Evolutionary conservation across 1,139 yeast genomes (phyloP).

Genomic region (Schwanniomyces etchellsii): DNA sequence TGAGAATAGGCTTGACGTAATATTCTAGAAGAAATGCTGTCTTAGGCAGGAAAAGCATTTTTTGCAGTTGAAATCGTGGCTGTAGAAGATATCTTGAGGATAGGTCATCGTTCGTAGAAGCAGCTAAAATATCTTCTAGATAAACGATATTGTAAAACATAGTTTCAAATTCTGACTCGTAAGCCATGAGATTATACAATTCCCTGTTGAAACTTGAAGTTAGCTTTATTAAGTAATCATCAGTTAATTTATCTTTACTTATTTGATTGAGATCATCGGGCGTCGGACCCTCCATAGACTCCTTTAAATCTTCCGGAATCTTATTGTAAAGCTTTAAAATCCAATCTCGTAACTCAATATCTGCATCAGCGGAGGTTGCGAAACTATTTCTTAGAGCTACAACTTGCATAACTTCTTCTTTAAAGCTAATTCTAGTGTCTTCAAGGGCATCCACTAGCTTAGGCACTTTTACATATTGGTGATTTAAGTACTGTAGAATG

Average conservation of each 20-base stretch:
- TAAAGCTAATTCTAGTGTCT: slow-evolving; percentile 58
- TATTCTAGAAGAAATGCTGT: slow-evolving; percentile 28
- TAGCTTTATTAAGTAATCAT: slow-evolving; percentile 27
- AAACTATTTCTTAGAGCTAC: slow-evolving; percentile 35
- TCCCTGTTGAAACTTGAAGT: slow-evolving; percentile 34
- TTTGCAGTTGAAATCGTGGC: slow-evolving; percentile 20
- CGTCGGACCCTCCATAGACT: slow-evolving; percentile 30
- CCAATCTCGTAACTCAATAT: slow-evolving; percentile 37
- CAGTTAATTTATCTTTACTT: slow-evolving; percentile 33
- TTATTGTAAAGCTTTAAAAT: slow-evolving; percentile 25
- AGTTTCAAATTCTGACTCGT: slow-evolving; percentile 36
- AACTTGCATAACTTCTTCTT: slow-evolving; percentile 64
- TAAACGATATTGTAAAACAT: slow-evolving; percentile 26
- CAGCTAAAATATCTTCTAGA: slow-evolving; percentile 38
- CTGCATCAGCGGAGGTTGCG: slow-evolving; percentile 28
- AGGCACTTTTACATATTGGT: slow-evolving; percentile 52
- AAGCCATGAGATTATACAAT: slow-evolving; percentile 34
- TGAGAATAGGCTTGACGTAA: slow-evolving; percentile 40
- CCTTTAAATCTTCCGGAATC: slow-evolving; percentile 33
- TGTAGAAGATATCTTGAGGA: slow-evolving; percentile 24
- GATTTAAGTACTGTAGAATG: slow-evolving; percentile 31
- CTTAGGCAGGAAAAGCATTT: slow-evolving; percentile 17
- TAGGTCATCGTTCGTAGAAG: slow-evolving; percentile 17
- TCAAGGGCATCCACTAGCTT: slow-evolving; percentile 54
- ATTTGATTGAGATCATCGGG: slow-evolving; percentile 17